A percentile compares a stretch with the other conserved stretches of the same genome.
These are phyloP conservation scores for Tuber indicum DNA, from an alignment of 495 filamentous ascomycete species.

Conservation along the genomic window DNA sequence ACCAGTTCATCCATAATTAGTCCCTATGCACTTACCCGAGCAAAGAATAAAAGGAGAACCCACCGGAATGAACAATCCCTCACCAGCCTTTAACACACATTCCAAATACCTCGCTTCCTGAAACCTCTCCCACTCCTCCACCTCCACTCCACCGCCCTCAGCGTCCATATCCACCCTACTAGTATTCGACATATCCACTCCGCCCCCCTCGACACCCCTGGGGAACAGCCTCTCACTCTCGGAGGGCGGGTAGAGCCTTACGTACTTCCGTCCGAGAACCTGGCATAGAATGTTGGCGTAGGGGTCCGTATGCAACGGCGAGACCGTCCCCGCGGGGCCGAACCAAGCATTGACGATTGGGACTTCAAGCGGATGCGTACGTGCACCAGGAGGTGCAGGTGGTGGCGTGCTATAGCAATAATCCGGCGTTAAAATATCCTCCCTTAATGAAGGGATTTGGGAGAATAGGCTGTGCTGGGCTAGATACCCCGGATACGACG, in stretches of 20 bases:
- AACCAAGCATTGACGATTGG: conserved; percentile 84
- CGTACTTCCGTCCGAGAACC: conserved; percentile 84
- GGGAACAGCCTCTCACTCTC: conserved; percentile 58
- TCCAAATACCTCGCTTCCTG: conserved; percentile 63
- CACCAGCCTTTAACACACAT: conserved; percentile 68
- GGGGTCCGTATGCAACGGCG: conserved; percentile 86
- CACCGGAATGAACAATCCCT: conserved; percentile 79
- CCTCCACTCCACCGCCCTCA: conserved; percentile 17
- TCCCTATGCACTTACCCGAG: not conserved
- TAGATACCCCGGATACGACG: conserved; percentile 59
- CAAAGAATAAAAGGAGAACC: not conserved
- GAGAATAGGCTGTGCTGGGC: conserved; percentile 83
- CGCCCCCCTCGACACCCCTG: conserved; percentile 56
- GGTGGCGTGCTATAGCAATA: conserved; percentile 70
- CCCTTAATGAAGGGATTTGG: conserved; percentile 70
- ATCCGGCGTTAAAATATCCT: conserved; percentile 75
- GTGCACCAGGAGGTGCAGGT: conserved; percentile 43
- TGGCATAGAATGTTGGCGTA: conserved; percentile 91
- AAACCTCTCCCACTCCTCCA: conserved; percentile 52
- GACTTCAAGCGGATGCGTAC: conserved; percentile 43
- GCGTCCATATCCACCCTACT: conserved; percentile 25
- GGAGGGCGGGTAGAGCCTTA: conserved; percentile 71
- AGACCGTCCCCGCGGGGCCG: conserved; percentile 79
- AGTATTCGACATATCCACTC: conserved; percentile 91
- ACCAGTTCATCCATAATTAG: not conserved